phyloP scores from a whole-genome alignment of 495 filamentous ascomycete genomes.

The Trichoderma erinaceum region DNA sequence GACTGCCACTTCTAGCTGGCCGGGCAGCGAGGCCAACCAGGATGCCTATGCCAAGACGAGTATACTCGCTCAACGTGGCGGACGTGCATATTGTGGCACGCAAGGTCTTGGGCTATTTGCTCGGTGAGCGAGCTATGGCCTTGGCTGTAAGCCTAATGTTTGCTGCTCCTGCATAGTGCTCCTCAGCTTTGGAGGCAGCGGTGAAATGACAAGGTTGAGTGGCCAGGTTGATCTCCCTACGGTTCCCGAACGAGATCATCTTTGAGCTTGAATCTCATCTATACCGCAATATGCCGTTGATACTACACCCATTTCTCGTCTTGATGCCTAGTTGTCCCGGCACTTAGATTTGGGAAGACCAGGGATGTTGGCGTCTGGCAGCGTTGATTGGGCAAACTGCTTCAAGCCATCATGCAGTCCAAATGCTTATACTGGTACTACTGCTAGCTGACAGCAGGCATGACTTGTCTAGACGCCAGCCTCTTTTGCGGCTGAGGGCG shows the following conservation, averaged over 20 bases:
- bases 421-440: neutral
- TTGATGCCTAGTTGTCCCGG: neutral
- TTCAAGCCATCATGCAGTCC: neutral
- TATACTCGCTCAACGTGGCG: too few species aligned
- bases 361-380: neutral
- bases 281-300: too few species aligned
- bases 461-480: neutral
- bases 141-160: neutral
- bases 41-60: neutral
- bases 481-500: neutral
- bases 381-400: neutral
- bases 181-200: too few species aligned
- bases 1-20: neutral
- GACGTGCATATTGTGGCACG: conserved; percentile 1
- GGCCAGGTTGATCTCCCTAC: too few species aligned
- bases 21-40: neutral
- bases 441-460: neutral
- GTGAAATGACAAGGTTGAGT: too few species aligned
- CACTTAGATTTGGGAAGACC: neutral
- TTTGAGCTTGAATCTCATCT: too few species aligned
- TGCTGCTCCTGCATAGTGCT: neutral
- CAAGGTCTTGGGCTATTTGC: neutral
- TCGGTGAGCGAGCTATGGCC: neutral
- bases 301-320: neutral
- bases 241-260: too few species aligned